Conservation (phyloP, 495 filamentous ascomycete genomes). For the Podospora bellae-mahoneyi region DNA sequence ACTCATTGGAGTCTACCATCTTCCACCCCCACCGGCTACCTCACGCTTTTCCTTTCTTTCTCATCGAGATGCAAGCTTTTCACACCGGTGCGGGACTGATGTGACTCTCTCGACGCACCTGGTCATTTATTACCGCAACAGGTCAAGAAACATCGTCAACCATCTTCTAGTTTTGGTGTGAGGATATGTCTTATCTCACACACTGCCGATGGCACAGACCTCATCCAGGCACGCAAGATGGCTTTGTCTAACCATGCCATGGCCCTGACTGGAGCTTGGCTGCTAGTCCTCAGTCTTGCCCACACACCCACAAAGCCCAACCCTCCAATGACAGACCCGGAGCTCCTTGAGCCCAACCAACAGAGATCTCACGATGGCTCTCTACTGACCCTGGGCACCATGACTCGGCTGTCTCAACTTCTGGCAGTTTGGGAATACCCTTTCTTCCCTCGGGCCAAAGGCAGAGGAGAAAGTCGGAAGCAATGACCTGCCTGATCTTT, state of each 20-base stretch:
- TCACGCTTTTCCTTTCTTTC: background rate
- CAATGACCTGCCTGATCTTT: background rate
- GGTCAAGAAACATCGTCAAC: background rate
- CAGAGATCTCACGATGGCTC: background rate
- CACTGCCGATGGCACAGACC: slow-evolving; percentile 6
- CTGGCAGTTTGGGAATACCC: background rate
- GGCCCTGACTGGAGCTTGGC: background rate
- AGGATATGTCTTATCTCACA: background rate
- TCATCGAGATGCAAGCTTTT: background rate
- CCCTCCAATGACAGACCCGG: background rate
- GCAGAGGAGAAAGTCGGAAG: background rate
- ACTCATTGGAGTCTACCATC: background rate
- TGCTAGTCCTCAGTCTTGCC: background rate
- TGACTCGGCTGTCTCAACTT: background rate
- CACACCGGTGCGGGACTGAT: slow-evolving; percentile 2
- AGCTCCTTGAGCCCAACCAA: background rate
- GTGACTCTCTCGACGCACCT: background rate
- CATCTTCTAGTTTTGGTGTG: background rate
- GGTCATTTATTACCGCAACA: background rate
- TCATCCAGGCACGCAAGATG: background rate
- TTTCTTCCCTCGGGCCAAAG: slow-evolving; percentile 2
- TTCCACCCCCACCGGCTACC: background rate
- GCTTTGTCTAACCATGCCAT: background rate
- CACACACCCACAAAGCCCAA: background rate
- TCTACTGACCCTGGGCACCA: background rate